Evolutionary conservation across 1,284 basidiomycete genomes (phyloP).

Genomic region (Abortiporus biennis): DNA sequence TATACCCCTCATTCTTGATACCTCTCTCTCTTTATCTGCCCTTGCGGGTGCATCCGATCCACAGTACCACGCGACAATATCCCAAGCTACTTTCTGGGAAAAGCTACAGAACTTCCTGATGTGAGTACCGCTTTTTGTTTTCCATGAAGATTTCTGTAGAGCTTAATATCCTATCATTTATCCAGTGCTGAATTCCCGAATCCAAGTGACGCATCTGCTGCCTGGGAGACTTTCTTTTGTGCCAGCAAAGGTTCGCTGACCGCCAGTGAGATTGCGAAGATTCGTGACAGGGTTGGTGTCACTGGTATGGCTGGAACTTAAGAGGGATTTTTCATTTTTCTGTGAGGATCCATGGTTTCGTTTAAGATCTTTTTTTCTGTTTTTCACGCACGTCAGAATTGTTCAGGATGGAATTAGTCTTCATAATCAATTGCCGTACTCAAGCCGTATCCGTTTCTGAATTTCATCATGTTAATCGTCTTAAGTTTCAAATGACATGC

Average conservation of each 20-base stretch:
- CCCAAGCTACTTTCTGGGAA: constrained; percentile 75
- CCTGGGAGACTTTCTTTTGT: constrained; percentile 73
- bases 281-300: constrained; percentile 70
- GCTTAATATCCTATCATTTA: neutral
- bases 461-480: too few species aligned
- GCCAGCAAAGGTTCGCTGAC: constrained; percentile 66
- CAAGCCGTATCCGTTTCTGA: too few species aligned
- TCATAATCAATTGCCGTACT: too few species aligned
- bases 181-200: constrained; percentile 50
- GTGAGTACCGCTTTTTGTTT: constrained; percentile 26
- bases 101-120: constrained; percentile 58
- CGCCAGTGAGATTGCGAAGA: constrained; percentile 71
- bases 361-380: too few species aligned
- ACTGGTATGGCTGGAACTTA: constrained; percentile 76
- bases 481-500: too few species aligned
- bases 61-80: constrained; percentile 63
- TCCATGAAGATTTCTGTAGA: neutral
- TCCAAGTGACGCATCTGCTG: constrained; percentile 47
- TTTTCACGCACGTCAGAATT: too few species aligned
- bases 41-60: constrained; percentile 32
- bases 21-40: constrained; percentile 33
- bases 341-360: too few species aligned
- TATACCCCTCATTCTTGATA: constrained; percentile 61
- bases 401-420: too few species aligned
- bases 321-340: constrained; percentile 9